Evolutionary conservation across 1,139 yeast genomes (phyloP), one percentile per base, ranked within the genome.

Genomic region (Fermentozyma sake): DNA sequence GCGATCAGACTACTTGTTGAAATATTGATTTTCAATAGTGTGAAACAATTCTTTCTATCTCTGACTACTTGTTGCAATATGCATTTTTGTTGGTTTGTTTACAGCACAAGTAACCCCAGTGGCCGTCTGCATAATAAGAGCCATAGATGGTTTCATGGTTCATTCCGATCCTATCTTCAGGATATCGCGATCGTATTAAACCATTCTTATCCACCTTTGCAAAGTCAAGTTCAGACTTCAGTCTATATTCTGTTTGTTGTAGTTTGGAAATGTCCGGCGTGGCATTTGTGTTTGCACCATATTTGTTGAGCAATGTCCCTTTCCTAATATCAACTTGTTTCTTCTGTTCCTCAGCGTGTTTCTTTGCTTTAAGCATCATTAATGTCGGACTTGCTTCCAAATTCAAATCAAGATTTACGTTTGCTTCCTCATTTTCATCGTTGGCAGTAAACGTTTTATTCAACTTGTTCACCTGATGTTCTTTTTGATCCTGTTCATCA

Each of bases 331-430:
- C 38, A 12, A 43, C 42, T 23, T 52, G 46, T 25, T 58, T 53
- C 31, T 61, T 46, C 29, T 66, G 55, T 24, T 59, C 48, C 16
- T 38, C 30, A 14, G 27, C 28, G 8, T 30, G 33, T 40, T 71
- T 49, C 31, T 65, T 64, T 33, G 62, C 54, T 29, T 60, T 62
- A 22, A 74, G 34, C 60, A 66, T 57, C 44, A 73, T 65, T 23
- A 70, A 68, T 0, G 85, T 77, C 4, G 85, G 85, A 29, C 74
- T 72, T 3, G 79, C 78, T 37, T 75, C 80, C 20, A 73, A 46
- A 37, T 68, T 65, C 15, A 60, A 47, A 12, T 58, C 52, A 29
- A 62, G 51, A 38, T 73, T 69, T 4, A 61, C 54, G 22, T 61
- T 58, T 4, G 59, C 49, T 3, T 48, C 48, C 7, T 44, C 37